Evolutionary conservation across 2,329 filamentous ascomycete species (phyloP), one percentile per base, ranked within the genome.

Genomic region (Exophiala mesophila): DNA sequence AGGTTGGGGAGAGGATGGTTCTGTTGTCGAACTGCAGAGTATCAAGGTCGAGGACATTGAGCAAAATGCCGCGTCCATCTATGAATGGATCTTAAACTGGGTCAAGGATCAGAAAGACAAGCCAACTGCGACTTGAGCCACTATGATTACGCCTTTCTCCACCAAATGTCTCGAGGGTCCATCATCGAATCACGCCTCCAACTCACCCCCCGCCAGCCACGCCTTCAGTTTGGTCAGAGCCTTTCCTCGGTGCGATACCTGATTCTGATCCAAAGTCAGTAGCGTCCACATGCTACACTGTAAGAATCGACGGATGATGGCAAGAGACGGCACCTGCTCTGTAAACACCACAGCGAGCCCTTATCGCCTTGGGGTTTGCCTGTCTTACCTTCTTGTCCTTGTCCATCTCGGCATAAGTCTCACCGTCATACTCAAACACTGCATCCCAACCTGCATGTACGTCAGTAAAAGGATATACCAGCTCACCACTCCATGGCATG

Each of bases 331-430:
- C n/a, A n/a, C n/a, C n/a, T n/a, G n/a, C n/a, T n/a, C n/a, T n/a
- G n/a, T n/a, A n/a, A n/a, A n/a, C n/a, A n/a, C n/a, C n/a, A n/a
- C n/a, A n/a, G n/a, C n/a, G n/a, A n/a, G n/a, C n/a, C n/a, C n/a
- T n/a, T n/a, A n/a, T n/a, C n/a, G n/a, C n/a, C n/a, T n/a, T n/a
- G n/a, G n/a, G n/a, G n/a, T n/a, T n/a, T n/a, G n/a, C n/a, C n/a
- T 26, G 23, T 12, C 70, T 59, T 72, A 89, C 88, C 85, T 95
- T 90, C 70, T 86, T 87, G 65, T 85, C 71, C 51, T 81, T 89
- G 38, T 88, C 84, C 92, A 98, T 98, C 70, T 98, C 92, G 19
- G 92, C 92, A 62, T 94, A 83, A 70, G 92, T 98, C 67, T 87
- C 72, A 30, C 89, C 89, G 52, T 94, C 77, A 55, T 94, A 90